Conservation (phyloP, 768 basidiomycete genomes). For the Hortiboletus flavorubellus region DNA sequence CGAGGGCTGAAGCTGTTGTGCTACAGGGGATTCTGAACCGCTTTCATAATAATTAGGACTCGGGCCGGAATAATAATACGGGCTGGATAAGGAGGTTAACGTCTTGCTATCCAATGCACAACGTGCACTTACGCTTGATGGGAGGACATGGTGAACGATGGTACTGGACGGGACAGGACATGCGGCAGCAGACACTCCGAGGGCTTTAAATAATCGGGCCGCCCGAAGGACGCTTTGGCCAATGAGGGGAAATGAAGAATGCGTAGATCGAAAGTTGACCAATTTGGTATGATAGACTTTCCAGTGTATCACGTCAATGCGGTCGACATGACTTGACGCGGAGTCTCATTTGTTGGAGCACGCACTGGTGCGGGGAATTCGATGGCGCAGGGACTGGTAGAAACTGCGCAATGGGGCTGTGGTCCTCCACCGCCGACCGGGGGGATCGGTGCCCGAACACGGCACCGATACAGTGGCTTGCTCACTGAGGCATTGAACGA, state of each 20-base stretch:
- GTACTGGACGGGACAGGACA: slow-evolving; percentile 1
- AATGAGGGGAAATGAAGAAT: slow-evolving; percentile 19
- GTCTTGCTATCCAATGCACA: background rate
- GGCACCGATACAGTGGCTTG: background rate
- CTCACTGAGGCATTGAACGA: background rate
- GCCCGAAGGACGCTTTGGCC: slow-evolving; percentile 19
- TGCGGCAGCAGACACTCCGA: slow-evolving; percentile 2
- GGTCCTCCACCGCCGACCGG: slow-evolving; percentile 16
- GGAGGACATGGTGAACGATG: slow-evolving; percentile 20
- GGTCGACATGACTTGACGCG: background rate
- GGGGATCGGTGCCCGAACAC: slow-evolving; percentile 2
- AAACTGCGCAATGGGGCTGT: slow-evolving; percentile 19
- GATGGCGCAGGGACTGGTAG: slow-evolving; percentile 10
- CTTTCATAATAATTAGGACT: slow-evolving; percentile 3
- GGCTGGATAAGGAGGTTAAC: slow-evolving; percentile 8
- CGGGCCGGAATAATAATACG: background rate
- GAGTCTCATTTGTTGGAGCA: slow-evolving; percentile 7
- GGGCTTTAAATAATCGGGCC: slow-evolving; percentile 24
- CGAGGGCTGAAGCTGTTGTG: background rate
- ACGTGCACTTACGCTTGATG: slow-evolving; percentile 14
- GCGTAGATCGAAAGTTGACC: slow-evolving; percentile 13
- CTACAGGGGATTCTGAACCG: background rate
- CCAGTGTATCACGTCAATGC: slow-evolving; percentile 29
- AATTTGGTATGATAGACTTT: slow-evolving; percentile 21
- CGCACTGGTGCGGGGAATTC: background rate